A percentile compares a stretch with the other conserved stretches of the same genome.
Evolutionary conservation across 2,329 filamentous ascomycete genomes (phyloP).

Genomic region (Beauveria sp.): DNA sequence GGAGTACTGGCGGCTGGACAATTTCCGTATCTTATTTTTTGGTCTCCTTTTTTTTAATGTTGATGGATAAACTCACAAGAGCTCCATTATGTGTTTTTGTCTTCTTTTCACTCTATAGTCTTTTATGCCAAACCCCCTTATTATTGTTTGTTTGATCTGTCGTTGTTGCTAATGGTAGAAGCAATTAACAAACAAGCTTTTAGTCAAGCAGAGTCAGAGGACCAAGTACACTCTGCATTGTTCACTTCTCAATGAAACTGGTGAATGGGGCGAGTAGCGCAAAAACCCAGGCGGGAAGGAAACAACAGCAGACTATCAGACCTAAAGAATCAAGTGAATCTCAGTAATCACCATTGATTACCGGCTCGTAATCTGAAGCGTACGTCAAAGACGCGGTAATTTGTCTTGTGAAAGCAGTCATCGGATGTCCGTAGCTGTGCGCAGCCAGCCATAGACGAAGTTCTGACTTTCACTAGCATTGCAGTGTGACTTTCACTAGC

Average conservation of each 20-base stretch:
- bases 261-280: neutral
- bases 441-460: no score
- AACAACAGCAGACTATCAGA: conserved; percentile 17
- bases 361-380: no score
- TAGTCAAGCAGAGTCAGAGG: neutral
- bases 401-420: no score
- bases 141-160: conserved; percentile 17
- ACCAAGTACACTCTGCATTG: neutral
- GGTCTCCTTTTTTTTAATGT: conserved; percentile 14
- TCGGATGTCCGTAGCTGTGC: no score
- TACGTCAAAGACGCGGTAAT: no score
- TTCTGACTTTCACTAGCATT: no score
- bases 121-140: conserved; percentile 4
- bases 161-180: neutral
- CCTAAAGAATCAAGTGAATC: conserved; percentile 27
- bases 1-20: conserved; percentile 31
- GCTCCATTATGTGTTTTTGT: conserved; percentile 2
- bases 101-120: conserved; percentile 11
- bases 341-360: neutral
- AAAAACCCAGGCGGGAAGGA: neutral
- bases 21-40: conserved; percentile 10
- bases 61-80: conserved; percentile 9
- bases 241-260: no score
- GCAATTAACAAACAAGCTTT: neutral
- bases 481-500: no score